Conservation (phyloP, 805 yeast species). For the Saccharomycopsis sp. region DNA sequence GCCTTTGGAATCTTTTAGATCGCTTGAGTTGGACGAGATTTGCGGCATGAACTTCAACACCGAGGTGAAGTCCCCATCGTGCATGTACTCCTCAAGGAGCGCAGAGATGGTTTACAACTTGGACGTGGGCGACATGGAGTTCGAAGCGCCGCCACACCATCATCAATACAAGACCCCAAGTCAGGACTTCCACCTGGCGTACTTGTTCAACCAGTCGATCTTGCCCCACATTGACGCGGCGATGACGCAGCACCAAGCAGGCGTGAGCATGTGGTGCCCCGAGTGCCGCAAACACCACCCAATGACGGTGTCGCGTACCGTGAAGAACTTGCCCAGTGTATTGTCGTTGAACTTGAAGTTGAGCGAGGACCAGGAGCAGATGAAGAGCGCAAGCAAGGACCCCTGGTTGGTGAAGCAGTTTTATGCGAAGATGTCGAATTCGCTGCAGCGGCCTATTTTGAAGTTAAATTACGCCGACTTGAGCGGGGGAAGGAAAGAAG, state of each 20-base stretch:
- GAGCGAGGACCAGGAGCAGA: conserved; percentile 44
- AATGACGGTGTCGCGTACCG: conserved; percentile 43
- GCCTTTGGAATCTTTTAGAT: not conserved
- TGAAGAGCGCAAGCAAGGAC: conserved; percentile 23
- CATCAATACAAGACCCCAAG: not conserved
- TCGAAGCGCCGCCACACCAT: not conserved
- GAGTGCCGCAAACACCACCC: conserved; percentile 43
- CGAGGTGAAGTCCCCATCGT: conserved; percentile 32
- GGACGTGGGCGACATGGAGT: conserved; percentile 30
- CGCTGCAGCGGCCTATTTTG: conserved; percentile 30
- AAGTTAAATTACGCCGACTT: conserved; percentile 27
- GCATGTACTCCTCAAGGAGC: conserved; percentile 31
- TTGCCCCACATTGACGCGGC: conserved; percentile 55
- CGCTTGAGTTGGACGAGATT: conserved; percentile 25
- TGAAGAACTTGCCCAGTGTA: conserved; percentile 54
- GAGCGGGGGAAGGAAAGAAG: not conserved
- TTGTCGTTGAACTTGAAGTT: conserved; percentile 53
- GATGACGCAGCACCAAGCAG: conserved; percentile 34
- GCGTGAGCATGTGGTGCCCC: conserved; percentile 45
- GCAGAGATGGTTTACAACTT: conserved; percentile 32
- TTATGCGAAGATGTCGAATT: conserved; percentile 34
- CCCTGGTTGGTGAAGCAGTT: conserved; percentile 60
- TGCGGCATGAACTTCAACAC: conserved; percentile 39
- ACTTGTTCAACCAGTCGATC: conserved; percentile 27
- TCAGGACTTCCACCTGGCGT: not conserved